Evolutionary conservation across 2,329 filamentous ascomycete species (phyloP), one percentile per base, ranked within the genome.

Genomic region (Botryotinia convoluta): DNA sequence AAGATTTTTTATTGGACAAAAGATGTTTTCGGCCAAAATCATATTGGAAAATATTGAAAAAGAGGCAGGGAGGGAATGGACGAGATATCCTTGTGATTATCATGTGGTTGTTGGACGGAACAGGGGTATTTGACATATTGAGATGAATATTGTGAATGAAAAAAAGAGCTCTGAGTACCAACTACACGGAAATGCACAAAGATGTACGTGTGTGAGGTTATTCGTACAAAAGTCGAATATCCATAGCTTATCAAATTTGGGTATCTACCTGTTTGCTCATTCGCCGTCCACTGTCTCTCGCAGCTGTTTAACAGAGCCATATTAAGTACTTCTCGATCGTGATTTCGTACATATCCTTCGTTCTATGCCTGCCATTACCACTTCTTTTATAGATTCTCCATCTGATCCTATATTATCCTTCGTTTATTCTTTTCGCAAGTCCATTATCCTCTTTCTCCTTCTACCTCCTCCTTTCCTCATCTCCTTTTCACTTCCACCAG

Each of bases 311-410:
- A 14, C 8, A 48, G 20, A 29, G 45, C 45, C 45, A 67, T 65
- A 65, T 67, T 39, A n/a, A 67, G 7, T 29, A 67, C 35, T 51
- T 67, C 14, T 67, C 22, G 10, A 67, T 67, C 45, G 29, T 67
- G 44, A 51, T 9, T 32, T 51, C 44, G 16, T 39, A 37, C 22
- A 37, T 51, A 2, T n/a, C 22, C 26, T 51, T 54, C 16, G 8
- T 51, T n/a, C 32, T 26, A 37, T 37, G 4, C 16, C 63, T 51
- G 32, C 63, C 45, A 67, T 67, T 67, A 37, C 44, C 9, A 39
- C 44, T 5, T 29, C 44, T 14, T n/a, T 7, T 9, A 37, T 18
- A 65, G 22, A 9, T 8, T 22, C 20, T n/a, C 22, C 22, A 35
- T 0, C 42, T 65, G 14, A 22, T 4, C 20, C 7, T 26, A 5